phyloP scores from a whole-genome alignment of 371 early-diverging fungal species.

The Conidiobolus incongruus region DNA sequence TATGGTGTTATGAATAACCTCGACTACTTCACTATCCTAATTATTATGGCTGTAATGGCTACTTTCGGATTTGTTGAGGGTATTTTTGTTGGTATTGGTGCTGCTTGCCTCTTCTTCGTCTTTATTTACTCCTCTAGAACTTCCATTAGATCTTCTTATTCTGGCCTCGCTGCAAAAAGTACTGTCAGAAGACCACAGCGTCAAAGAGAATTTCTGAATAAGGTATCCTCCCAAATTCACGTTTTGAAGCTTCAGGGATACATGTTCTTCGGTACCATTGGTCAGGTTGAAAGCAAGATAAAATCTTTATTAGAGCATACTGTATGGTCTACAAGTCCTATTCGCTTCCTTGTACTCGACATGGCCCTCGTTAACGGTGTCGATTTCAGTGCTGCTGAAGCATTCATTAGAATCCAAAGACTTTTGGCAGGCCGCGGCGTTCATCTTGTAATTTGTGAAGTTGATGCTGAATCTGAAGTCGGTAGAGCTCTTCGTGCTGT shows the following conservation, averaged over 20 bases:
- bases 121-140: conserved; percentile 54
- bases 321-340: conserved; percentile 35
- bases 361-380: conserved; percentile 68
- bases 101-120: conserved; percentile 87
- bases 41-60: conserved; percentile 67
- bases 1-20: conserved; percentile 53
- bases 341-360: conserved; percentile 70
- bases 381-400: conserved; percentile 89
- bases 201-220: conserved; percentile 61
- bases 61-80: conserved; percentile 82
- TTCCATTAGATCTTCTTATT: conserved; percentile 54
- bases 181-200: conserved; percentile 72
- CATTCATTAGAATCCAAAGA: conserved; percentile 65
- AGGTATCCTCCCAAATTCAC: conserved; percentile 64
- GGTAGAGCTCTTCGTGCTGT: conserved; percentile 43
- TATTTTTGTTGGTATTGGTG: conserved; percentile 72
- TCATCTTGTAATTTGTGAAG: conserved; percentile 62
- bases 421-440: conserved; percentile 38
- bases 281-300: conserved; percentile 57
- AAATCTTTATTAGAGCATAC: conserved; percentile 21
- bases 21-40: conserved; percentile 74
- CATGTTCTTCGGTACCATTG: conserved; percentile 86
- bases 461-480: conserved; percentile 33
- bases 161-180: conserved; percentile 52
- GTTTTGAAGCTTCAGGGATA: conserved; percentile 76